A percentile compares a stretch with the other conserved stretches of the same genome.
Evolutionary conservation across 805 yeast genomes (phyloP).

Genomic region (Candida mattraensis): DNA sequence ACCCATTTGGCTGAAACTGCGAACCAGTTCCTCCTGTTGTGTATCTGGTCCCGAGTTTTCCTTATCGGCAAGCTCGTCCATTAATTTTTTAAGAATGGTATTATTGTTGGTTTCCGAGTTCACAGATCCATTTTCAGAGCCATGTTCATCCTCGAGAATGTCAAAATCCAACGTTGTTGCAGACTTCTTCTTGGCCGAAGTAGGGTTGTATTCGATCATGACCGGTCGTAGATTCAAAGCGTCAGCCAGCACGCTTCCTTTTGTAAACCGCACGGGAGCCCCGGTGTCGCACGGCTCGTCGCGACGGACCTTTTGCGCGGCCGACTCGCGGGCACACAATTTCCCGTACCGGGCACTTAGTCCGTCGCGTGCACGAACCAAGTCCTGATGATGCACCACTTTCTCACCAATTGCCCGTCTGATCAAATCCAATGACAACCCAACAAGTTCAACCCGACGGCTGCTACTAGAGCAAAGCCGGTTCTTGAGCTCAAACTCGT

Average conservation of each 20-base stretch:
- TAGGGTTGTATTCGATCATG: slow-evolving; percentile 29
- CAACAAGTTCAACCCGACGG: slow-evolving; percentile 8
- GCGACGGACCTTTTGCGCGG: background rate
- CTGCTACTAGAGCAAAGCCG: slow-evolving; percentile 4
- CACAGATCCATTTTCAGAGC: slow-evolving; percentile 1
- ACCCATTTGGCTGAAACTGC: background rate
- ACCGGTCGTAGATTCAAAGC: slow-evolving; percentile 28
- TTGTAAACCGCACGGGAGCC: background rate
- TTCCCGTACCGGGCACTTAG: slow-evolving; percentile 7
- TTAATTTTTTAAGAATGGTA: slow-evolving; percentile 30
- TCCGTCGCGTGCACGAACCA: slow-evolving; percentile 5
- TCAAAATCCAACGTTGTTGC: slow-evolving; percentile 9
- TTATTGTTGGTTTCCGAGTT: slow-evolving; percentile 15
- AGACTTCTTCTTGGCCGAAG: slow-evolving; percentile 24
- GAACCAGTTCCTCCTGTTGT: no score
- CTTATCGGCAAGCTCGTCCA: slow-evolving; percentile 34
- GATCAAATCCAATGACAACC: slow-evolving; percentile 20
- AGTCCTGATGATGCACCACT: slow-evolving; percentile 11
- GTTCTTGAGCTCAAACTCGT: slow-evolving; percentile 1
- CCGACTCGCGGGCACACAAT: slow-evolving; percentile 7
- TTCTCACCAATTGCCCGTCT: slow-evolving; percentile 24
- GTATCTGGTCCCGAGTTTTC: slow-evolving; percentile 23
- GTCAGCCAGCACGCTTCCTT: slow-evolving; percentile 16
- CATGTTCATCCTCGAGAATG: slow-evolving; percentile 14
- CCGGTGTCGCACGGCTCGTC: background rate